Evolutionary conservation across 805 yeast species (phyloP), one percentile per base, ranked within the genome.

Genomic region (Yueomyces sinensis): DNA sequence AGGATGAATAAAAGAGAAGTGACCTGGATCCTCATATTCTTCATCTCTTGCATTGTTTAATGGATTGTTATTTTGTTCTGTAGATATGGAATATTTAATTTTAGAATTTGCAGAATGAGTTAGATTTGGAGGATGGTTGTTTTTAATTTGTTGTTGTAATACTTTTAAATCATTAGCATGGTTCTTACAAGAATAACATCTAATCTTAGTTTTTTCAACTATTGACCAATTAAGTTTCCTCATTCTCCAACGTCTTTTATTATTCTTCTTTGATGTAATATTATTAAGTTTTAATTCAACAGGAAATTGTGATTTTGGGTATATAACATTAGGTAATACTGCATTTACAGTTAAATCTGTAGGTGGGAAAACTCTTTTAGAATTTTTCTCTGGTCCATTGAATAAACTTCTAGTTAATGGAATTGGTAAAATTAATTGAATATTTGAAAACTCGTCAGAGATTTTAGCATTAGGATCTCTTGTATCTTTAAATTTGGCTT

Each of bases 301-400:
- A 0, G 91, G 80, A 50, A 91, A 82, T 1, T 78, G 66, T 0
- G 95, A 79, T 51, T 82, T 78, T n/a, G 97, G 97, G 54, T 82
- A 82, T 23, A 82, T 70, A 13, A 86, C 94, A 41, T 81, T 81
- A 3, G 98, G 98, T 32, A 91, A 62, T 9, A 78, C 80, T 7
- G 94, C 91, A 18, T 80, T 72, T 5, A 94, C 93, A 3, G 84
- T 76, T 25, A 91, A 77, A 29, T 80, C 82, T 0, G 97, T 89
- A 5, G 99, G 97, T 1, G 98, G 98, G 57, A 91, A 91, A 1
- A 91, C 83, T 40, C 99, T 70, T 27, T 84, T 60, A 1, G 95
- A 82, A 50, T 82, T 83, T 45, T 86, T 68, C 52, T 89, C 95
- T 2, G 82, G 82, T 5, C 91, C 89, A 31, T 83, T 63, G 19